Percentiles rank a stretch among this genome's conserved stretches.
Conservation (phyloP, 2,329 filamentous ascomycete species). For the Clarireedia homoeocarpa region DNA sequence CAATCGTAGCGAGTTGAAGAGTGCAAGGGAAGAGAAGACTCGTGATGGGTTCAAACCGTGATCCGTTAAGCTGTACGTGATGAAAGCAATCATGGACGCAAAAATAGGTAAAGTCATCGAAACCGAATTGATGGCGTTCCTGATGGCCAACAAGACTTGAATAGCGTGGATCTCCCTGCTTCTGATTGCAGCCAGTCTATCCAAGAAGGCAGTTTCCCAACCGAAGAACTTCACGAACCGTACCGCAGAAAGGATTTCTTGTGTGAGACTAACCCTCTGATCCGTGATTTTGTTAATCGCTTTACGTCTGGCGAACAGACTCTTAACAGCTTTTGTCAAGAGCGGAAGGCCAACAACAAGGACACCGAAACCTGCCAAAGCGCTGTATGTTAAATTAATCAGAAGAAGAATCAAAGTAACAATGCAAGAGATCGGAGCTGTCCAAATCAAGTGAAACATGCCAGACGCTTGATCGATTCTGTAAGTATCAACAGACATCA, state of each 20-base stretch:
- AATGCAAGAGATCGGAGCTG: slow-evolving; percentile 68
- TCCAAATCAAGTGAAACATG: slow-evolving; percentile 89
- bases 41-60: slow-evolving; percentile 65
- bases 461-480: slow-evolving; percentile 83
- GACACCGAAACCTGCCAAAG: slow-evolving; percentile 78
- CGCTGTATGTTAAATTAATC: slow-evolving; percentile 84
- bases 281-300: slow-evolving; percentile 91
- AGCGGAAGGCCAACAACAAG: slow-evolving; percentile 71
- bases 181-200: slow-evolving; percentile 66
- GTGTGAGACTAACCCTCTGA: slow-evolving; percentile 80
- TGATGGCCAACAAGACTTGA: slow-evolving; percentile 67
- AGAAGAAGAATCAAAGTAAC: slow-evolving; percentile 74
- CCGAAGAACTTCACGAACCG: slow-evolving; percentile 96
- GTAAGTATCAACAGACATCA: slow-evolving; percentile 95
- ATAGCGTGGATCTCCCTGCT: slow-evolving; percentile 74
- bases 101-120: slow-evolving; percentile 68
- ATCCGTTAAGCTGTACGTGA: slow-evolving; percentile 64
- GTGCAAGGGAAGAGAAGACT: slow-evolving; percentile 85
- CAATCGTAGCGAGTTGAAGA: slow-evolving; percentile 88
- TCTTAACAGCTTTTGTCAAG: slow-evolving; percentile 68
- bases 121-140: slow-evolving; percentile 54
- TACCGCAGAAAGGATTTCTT: slow-evolving; percentile 86
- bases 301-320: slow-evolving; percentile 66
- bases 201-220: slow-evolving; percentile 84
- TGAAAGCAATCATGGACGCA: slow-evolving; percentile 90